Evolutionary conservation across 306 rosid genomes (phyloP).

Genomic region (Cyclanthera cordifolia): DNA sequence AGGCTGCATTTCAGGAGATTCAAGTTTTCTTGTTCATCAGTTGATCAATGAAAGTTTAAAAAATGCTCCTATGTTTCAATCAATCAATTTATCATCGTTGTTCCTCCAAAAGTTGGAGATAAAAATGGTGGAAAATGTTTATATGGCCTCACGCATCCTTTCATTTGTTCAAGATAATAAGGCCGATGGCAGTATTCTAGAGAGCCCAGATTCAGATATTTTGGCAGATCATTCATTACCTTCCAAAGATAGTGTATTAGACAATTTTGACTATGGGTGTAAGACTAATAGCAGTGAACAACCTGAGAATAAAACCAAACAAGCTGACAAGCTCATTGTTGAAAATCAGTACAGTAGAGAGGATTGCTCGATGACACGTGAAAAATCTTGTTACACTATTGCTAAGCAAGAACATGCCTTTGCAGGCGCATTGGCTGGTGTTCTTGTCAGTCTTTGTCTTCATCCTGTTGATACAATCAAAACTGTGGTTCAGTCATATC

Average conservation of each 20-base stretch:
- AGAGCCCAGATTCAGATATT: constrained; percentile 23
- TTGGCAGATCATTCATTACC: constrained; percentile 28
- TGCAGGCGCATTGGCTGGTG: constrained; percentile 92
- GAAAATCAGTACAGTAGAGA: constrained; percentile 26
- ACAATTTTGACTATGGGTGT: constrained; percentile 19
- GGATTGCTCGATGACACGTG: constrained; percentile 20
- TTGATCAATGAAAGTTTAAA: constrained; percentile 23
- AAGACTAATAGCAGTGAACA: constrained; percentile 32
- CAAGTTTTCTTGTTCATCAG: constrained; percentile 15
- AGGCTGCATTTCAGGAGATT: constrained; percentile 23
- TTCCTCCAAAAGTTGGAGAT: constrained; percentile 18
- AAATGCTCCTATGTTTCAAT: constrained; percentile 14
- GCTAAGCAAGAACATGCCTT: constrained; percentile 79
- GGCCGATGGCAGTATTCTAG: constrained; percentile 24
- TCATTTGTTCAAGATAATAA: constrained; percentile 20
- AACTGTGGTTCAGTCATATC: constrained; percentile 76
- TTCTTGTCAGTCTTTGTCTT: constrained; percentile 80
- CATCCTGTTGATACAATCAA: constrained; percentile 93
- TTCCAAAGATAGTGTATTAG: constrained; percentile 23
- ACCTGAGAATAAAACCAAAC: constrained; percentile 25
- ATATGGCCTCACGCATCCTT: constrained; percentile 44
- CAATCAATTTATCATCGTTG: constrained; percentile 17
- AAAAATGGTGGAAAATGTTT: constrained; percentile 18
- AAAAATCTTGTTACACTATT: constrained; percentile 30
- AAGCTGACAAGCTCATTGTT: constrained; percentile 16